These are phyloP conservation scores for Aureobasidium sp. DNA, from an alignment of 2,329 filamentous ascomycete species.

Conservation along the genomic window DNA sequence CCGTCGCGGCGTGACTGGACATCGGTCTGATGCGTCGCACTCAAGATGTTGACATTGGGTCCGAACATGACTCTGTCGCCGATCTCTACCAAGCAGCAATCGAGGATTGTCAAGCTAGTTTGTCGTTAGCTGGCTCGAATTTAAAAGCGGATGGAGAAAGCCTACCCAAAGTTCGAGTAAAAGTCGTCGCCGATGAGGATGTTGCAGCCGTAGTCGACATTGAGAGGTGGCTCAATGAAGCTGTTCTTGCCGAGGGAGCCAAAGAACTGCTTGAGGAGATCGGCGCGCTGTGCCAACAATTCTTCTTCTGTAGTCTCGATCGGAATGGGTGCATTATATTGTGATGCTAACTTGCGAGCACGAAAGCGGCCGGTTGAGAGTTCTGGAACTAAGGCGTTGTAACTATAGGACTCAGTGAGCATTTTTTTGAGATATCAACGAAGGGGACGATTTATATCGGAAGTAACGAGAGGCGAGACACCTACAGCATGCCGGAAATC, in stretches of 20 bases:
- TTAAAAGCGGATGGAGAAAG: background rate
- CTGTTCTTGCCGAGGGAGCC: slow-evolving; percentile 32
- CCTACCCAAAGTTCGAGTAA: slow-evolving; percentile 54
- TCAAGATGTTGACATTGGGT: slow-evolving; percentile 46
- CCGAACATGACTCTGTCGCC: slow-evolving; percentile 48
- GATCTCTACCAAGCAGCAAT: slow-evolving; percentile 47
- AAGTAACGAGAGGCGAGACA: background rate
- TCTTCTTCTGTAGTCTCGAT: slow-evolving; percentile 18
- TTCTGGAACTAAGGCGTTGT: slow-evolving; percentile 44
- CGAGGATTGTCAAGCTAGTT: slow-evolving; percentile 39
- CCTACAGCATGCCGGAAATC: slow-evolving; percentile 56
- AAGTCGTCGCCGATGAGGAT: slow-evolving; percentile 55
- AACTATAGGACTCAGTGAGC: slow-evolving; percentile 32
- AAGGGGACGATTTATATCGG: background rate
- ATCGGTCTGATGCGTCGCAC: slow-evolving; percentile 47
- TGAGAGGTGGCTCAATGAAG: slow-evolving; percentile 56
- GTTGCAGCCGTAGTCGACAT: slow-evolving; percentile 61
- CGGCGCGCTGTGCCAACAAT: slow-evolving; percentile 24
- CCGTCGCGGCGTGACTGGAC: slow-evolving; percentile 42
- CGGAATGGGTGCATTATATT: slow-evolving; percentile 53
- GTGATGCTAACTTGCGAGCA: slow-evolving; percentile 49
- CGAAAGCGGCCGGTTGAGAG: slow-evolving; percentile 47
- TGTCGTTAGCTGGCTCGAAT: background rate
- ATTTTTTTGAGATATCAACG: background rate
- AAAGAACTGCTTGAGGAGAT: slow-evolving; percentile 26